Percentiles rank a stretch among this genome's conserved stretches.
Conservation (phyloP, 75 land plant species). For the Pinus taeda region DNA sequence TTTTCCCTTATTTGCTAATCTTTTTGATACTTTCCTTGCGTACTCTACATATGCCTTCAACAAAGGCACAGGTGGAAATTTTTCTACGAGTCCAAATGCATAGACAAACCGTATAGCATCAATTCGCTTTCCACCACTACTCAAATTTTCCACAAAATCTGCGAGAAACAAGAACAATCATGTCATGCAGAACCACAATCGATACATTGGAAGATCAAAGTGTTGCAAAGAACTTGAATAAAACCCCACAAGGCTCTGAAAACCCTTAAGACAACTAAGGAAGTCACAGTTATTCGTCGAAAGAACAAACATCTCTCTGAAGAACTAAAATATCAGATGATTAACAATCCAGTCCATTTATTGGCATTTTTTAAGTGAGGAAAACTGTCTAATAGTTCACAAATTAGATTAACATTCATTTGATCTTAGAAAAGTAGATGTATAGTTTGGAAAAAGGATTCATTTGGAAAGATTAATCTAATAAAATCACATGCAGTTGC, state of each 20-base stretch:
- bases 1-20: slow-evolving; percentile 26
- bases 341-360: too few species aligned
- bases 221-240: not conserved
- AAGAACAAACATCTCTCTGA: too few species aligned
- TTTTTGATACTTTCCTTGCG: slow-evolving; percentile 33
- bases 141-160: slow-evolving; percentile 61
- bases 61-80: slow-evolving; percentile 62
- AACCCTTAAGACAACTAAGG: too few species aligned
- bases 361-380: too few species aligned
- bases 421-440: too few species aligned
- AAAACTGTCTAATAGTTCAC: too few species aligned
- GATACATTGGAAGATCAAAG: not conserved
- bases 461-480: too few species aligned
- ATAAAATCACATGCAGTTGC: too few species aligned
- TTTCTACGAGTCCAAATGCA: slow-evolving; percentile 54
- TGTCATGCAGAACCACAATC: not conserved
- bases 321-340: too few species aligned
- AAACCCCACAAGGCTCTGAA: not conserved
- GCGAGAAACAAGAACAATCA: slow-evolving; percentile 13
- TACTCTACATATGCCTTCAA: slow-evolving; percentile 51
- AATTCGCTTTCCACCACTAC: slow-evolving; percentile 55
- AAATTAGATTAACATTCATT: too few species aligned
- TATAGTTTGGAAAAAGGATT: too few species aligned
- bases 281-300: too few species aligned
- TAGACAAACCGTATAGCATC: slow-evolving; percentile 61